Evolutionary conservation across 2,329 filamentous ascomycete genomes (phyloP), one percentile per base, ranked within the genome.

Genomic region (Mycocentrospora acerina): DNA sequence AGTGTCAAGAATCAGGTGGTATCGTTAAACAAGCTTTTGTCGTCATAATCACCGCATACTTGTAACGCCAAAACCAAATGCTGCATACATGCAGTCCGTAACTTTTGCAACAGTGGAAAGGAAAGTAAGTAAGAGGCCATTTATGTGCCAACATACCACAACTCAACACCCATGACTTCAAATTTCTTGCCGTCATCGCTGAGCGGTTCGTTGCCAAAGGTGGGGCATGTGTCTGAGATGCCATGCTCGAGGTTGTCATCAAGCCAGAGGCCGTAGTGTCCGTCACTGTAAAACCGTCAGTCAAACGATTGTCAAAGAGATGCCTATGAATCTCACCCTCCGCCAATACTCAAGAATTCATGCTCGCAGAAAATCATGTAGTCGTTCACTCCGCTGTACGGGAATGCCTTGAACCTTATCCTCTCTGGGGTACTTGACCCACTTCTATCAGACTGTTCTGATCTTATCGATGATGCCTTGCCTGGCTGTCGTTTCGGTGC

Each of bases 371-470:
- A 86, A 53, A 97, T 93, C 73, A 91, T 89, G 65, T 95, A 98
- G 67, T 97, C 93, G 66, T 98, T 97, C 27, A 95, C 80, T 4
- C 93, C 93, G 40, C 87, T 94, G 62, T 96, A 97, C 0, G 91
- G 90, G 58, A 97, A 98, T 0, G 91, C 91, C 70, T 95, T 96
- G 78, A 98, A 98, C 14, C 93, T 83, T 53, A 97, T 88, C 17
- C 82, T 78, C 46, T 91, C 87, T 4, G 82, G 80, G 4, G 82
- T 81, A 17, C 75, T 78, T 1, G 78, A 69, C 2, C 76, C 71
- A 52, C 68, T 73, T 39, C 64, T 58, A 25, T 62, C 66, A 48
- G 62, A 41, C 46, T 61, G 49, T 36, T 52, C 54, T 14, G 57
- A 61, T 11, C 43, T 14, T 6, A 61, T 58, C 3, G 59, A 59